Percentiles rank a stretch among this genome's conserved stretches.
phyloP scores from a whole-genome alignment of 257 asterid genomes.

The Solanum stenotomum region DNA sequence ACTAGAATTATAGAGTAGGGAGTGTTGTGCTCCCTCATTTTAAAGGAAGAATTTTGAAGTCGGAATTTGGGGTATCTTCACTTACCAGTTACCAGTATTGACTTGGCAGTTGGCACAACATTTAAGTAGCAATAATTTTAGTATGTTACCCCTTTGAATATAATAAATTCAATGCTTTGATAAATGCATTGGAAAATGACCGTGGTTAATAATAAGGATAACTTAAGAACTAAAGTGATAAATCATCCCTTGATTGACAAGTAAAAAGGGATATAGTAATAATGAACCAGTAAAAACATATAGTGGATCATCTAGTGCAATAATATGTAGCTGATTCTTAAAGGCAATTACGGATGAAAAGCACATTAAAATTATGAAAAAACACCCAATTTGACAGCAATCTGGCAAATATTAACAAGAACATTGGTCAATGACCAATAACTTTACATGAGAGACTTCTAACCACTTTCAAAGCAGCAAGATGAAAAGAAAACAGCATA shows the following conservation, averaged over 20 bases:
- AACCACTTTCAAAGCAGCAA: background rate
- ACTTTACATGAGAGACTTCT: background rate
- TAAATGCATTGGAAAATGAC: no score
- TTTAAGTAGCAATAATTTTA: background rate
- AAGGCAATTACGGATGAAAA: background rate
- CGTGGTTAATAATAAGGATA: no score
- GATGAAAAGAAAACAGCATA: background rate
- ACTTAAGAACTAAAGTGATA: no score
- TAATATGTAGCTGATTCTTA: background rate
- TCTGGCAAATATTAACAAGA: background rate
- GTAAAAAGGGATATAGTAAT: background rate
- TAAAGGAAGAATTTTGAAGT: background rate
- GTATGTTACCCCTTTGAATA: background rate
- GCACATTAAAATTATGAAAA: background rate
- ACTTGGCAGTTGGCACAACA: background rate
- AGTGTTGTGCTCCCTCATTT: background rate
- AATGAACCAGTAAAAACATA: no score
- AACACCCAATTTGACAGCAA: background rate
- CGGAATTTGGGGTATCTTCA: background rate
- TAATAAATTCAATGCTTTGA: no score
- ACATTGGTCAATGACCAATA: background rate
- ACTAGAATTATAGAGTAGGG: background rate
- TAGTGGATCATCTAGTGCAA: background rate
- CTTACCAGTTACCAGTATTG: background rate
- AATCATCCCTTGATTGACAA: background rate